Percentiles rank a stretch among this genome's conserved stretches.
phyloP scores from a whole-genome alignment of 257 asterid species.

The Salvia splendens region DNA sequence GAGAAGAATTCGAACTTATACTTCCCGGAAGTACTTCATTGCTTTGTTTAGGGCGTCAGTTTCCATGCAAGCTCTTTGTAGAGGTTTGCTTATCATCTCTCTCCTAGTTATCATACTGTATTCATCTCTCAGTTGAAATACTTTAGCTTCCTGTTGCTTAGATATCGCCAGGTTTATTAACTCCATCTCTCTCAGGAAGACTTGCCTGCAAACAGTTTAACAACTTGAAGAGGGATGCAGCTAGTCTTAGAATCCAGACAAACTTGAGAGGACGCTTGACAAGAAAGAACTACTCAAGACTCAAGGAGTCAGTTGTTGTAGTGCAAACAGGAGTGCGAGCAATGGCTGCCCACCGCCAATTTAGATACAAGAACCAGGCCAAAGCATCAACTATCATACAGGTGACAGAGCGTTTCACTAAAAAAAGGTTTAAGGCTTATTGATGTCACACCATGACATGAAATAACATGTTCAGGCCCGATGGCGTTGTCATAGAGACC shows the following conservation, averaged over 20 bases:
- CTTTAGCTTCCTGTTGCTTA: conserved; percentile 8
- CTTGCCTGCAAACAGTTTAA: conserved; percentile 65
- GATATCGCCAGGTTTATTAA: conserved; percentile 4
- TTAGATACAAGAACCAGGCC: conserved; percentile 61
- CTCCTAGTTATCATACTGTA: background rate
- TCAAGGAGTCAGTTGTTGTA: conserved; percentile 55
- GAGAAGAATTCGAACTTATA: conserved; percentile 72
- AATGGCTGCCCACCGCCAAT: conserved; percentile 73
- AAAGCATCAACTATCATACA: conserved; percentile 72
- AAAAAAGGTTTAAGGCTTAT: background rate
- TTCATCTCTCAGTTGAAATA: conserved; percentile 5
- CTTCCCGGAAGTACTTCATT: conserved; percentile 67
- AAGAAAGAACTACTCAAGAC: conserved; percentile 55
- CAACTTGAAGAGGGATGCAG: conserved; percentile 66
- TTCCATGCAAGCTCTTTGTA: conserved; percentile 68
- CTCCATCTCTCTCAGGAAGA: conserved; percentile 52
- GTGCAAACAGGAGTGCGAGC: conserved; percentile 81
- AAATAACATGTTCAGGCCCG: conserved; percentile 57
- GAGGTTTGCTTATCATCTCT: conserved; percentile 59
- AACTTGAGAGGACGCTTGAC: conserved; percentile 71
- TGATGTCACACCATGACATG: conserved; percentile 24
- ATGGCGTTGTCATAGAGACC: conserved; percentile 77
- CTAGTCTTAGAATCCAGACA: conserved; percentile 80
- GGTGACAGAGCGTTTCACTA: conserved; percentile 51
- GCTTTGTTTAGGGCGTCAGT: conserved; percentile 78